These are phyloP conservation scores for Blastomyces gilchristii DNA, from an alignment of 2,329 filamentous ascomycete genomes.

Conservation along the genomic window DNA sequence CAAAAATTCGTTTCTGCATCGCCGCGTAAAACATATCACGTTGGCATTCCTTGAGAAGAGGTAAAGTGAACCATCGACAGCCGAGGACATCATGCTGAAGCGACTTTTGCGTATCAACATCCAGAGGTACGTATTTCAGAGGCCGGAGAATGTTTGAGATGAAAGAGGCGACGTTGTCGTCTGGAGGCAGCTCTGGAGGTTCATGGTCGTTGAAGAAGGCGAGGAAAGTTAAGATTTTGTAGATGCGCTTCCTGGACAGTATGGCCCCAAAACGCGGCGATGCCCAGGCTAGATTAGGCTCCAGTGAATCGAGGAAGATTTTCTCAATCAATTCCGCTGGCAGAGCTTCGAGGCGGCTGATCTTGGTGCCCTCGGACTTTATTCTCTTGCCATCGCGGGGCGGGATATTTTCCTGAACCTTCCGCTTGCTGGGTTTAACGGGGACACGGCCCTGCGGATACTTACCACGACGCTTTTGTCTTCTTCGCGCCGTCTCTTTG, in stretches of 20 bases:
- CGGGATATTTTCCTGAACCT: not conserved
- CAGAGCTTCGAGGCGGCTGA: conserved; percentile 36
- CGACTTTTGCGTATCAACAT: not conserved
- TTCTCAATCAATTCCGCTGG: conserved; percentile 44
- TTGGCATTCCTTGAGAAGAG: conserved; percentile 26
- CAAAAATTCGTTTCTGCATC: conserved; percentile 27
- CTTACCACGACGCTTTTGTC: not conserved
- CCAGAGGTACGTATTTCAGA: conserved; percentile 26
- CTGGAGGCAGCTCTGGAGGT: not conserved
- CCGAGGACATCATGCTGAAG: conserved; percentile 27
- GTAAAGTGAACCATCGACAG: conserved; percentile 33
- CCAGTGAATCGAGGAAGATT: conserved; percentile 42
- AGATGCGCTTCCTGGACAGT: conserved; percentile 34
- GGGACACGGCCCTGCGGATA: not conserved
- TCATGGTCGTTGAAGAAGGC: conserved; percentile 21
- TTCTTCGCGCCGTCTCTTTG: not conserved
- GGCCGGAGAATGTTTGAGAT: conserved; percentile 28
- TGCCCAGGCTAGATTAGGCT: conserved; percentile 35
- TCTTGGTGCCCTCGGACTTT: not conserved
- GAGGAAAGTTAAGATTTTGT: conserved; percentile 31
- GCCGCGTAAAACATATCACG: conserved; percentile 27
- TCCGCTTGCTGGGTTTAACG: not conserved
- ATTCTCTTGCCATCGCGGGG: not conserved
- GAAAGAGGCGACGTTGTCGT: conserved; percentile 4
- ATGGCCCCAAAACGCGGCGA: conserved; percentile 33